A percentile compares a stretch with the other conserved stretches of the same genome.
phyloP scores from a whole-genome alignment of 23 red algal species.

The Agarophyton chilense region DNA sequence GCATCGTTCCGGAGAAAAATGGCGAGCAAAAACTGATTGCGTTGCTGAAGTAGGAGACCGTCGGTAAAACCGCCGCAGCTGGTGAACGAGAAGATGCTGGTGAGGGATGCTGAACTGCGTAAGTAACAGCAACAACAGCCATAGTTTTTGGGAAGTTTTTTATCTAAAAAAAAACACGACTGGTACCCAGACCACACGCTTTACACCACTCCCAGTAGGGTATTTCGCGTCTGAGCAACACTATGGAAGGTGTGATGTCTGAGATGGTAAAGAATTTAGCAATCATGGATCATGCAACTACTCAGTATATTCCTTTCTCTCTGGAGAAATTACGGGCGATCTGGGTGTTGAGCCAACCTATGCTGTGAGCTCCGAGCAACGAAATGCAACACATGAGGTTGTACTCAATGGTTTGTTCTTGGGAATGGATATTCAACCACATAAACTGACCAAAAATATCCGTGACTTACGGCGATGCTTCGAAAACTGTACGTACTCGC shows the following conservation, averaged over 20 bases:
- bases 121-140: too few species aligned
- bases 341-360: conserved; percentile 76
- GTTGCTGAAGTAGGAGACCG: too few species aligned
- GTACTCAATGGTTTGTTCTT: conserved; percentile 92
- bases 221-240: conserved; percentile 95
- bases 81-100: too few species aligned
- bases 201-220: conserved; percentile 97
- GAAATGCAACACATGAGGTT: conserved; percentile 71
- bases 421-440: conserved; percentile 84
- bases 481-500: too few species aligned
- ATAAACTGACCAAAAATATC: conserved; percentile 44
- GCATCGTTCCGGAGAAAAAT: too few species aligned
- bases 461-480: too few species aligned
- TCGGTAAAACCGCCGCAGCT: too few species aligned
- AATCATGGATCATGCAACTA: conserved; percentile 92
- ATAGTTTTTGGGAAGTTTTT: too few species aligned
- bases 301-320: conserved; percentile 75
- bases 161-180: conserved; percentile 99
- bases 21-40: too few species aligned
- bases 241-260: conserved; percentile 96
- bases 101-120: too few species aligned
- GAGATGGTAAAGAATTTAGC: conserved; percentile 98
- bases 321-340: conserved; percentile 81
- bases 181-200: conserved; percentile 90
- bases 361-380: conserved; percentile 53